Base-by-base conservation (phyloP, 345 rosid species). In the Draba incana region DNA sequence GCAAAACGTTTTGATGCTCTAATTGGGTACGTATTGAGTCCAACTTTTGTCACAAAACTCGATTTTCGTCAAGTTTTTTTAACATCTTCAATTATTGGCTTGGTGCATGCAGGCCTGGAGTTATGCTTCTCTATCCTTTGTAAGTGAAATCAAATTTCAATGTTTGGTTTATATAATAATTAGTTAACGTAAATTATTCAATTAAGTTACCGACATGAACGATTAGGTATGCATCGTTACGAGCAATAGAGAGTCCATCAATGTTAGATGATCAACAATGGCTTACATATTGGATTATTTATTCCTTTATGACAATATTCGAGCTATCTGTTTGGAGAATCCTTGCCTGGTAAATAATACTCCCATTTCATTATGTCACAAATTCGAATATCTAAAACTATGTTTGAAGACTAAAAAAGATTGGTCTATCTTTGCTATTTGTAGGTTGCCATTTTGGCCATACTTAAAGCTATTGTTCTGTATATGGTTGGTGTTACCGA, bases 271-370 rank as follows among this genome's bases (percentile, higher is more conserved):
- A 93, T 62, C 98, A 88, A 54, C 97, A 93, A 69, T 93, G 97
- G 98, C 85, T 93, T 20, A 93, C 98, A 2, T 92, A 92, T 66
- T 92, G 98, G 98, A 89, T 92, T 15, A 79, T 90, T 4, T 88
- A 90, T 91, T 93, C 98, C 10, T 74, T 93, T 56, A 80, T 82
- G 27, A 82, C 96, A 57, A 74, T 93, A 14, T 90, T 90, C 53
- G 98, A 90, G 84, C 75, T 88, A 10, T 86, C 96, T 4, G 76
- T 52, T 39, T 87, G 82, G 82, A 82, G 56, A 59, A 43, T 90
- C 66, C 89, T 93, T 0, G 80, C 76, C n/a, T 93, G 98, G 98
- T 92, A 84, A 20, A 51, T 64, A 16, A 35, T 14, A 53, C 10
- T 51, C 10, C 5, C 8, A 25, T 11, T 4, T 3, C 10, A 47